Conservation (phyloP, 2,329 filamentous ascomycete species). For the Paecilomyces niveus region DNA sequence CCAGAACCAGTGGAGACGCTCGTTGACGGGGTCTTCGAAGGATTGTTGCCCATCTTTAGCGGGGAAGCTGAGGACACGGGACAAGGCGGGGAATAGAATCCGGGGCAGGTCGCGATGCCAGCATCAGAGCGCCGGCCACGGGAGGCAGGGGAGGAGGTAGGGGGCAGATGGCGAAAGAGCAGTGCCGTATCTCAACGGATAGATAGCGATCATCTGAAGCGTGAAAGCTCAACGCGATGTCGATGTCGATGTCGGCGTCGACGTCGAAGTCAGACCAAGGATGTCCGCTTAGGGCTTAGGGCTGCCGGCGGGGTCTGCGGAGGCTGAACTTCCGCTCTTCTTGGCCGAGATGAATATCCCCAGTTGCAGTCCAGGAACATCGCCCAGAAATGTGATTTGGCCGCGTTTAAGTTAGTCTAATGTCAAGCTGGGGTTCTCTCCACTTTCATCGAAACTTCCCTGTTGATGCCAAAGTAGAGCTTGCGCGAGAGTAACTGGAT, state of each 20-base stretch:
- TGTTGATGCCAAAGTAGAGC: too few relatives aligned
- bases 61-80: constrained; percentile 10
- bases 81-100: constrained; percentile 6
- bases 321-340: background rate
- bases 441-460: background rate
- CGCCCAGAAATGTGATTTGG: background rate
- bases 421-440: background rate
- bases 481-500: background rate
- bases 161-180: constrained; percentile 1
- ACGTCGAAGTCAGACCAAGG: constrained; percentile 7
- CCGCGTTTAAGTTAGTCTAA: background rate
- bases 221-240: constrained; percentile 7
- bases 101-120: constrained; percentile 12
- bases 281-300: constrained; percentile 17
- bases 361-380: background rate
- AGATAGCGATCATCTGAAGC: background rate
- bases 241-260: constrained; percentile 6
- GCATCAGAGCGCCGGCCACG: constrained; percentile 15
- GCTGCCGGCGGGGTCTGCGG: constrained; percentile 5
- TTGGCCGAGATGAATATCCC: background rate
- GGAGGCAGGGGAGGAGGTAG: constrained; percentile 7
- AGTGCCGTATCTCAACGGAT: constrained; percentile 3
- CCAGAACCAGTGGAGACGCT: constrained; percentile 21
- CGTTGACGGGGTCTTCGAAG: constrained; percentile 34
- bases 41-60: constrained; percentile 42